Evolutionary conservation across 768 basidiomycete species (phyloP), one percentile per base, ranked within the genome.

Genomic region (Amanita jacksonii): DNA sequence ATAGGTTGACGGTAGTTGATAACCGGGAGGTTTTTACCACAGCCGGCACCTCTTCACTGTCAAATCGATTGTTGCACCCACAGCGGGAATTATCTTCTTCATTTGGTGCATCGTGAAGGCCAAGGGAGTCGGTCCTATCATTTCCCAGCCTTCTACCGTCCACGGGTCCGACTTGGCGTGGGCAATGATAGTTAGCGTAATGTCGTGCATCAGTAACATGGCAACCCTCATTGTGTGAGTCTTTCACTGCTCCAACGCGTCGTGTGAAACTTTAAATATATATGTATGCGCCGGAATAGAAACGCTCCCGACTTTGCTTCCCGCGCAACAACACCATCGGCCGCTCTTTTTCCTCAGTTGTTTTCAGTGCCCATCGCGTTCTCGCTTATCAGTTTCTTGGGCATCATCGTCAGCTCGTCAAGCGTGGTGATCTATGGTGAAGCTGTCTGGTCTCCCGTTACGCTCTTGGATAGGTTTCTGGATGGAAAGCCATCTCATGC

Each of bases 191-290:
- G 65, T 69, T 37, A 76, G 75, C 57, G 58, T 84, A 50, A 85
- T 83, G 78, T 78, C 76, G 12, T 86, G 81, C 60, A 80, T 90
- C 60, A 79, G 77, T 63, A 86, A 87, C 64, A 78, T 80, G 75
- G 79, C 77, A 19, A 85, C 82, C 3, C 71, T 86, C 49, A 66
- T 85, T 56, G 78, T 77, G 73, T 78, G 67, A 44, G 72, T 59
- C 16, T 30, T 37, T 15, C 39, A n/a, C 5, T 50, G 5, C 18
- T 8, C 35, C 48, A 47, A 18, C 30, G 23, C 34, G 45, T 45
- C 49, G 7, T 25, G 4, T 28, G n/a, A 18, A 20, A 16, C 25
- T 22, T 31, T 23, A 19, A 22, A 19, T 38, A 9, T 48, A 41
- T 28, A 33, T 32, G 36, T 39, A 46, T 33, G n/a, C n/a, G n/a